Base-by-base conservation (phyloP, 2,329 filamentous ascomycete species). In the Clarireedia paspali region DNA sequence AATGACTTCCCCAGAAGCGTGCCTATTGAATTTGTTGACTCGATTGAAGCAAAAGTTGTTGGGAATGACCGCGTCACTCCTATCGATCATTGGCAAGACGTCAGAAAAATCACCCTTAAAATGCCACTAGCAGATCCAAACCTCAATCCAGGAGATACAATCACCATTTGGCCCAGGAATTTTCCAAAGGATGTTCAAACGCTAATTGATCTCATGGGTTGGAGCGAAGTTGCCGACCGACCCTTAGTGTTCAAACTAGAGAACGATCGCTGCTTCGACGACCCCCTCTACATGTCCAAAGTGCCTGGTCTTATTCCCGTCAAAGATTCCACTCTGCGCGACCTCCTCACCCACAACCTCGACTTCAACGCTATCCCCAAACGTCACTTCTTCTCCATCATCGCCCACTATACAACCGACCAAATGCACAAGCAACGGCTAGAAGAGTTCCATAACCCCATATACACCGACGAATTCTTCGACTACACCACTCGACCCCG, bases 401-500 rank as follows among this genome's bases (percentile, higher is more conserved):
- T 96, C 55, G 82, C 87, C 0, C 83, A 90, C 68, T 91, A 91
- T 66, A 88, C 90, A 2, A 72, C 75, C 0, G 81, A 95, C 64
- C 69, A 75, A 2, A 83, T 84, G 64, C 92, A 99, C 66, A 84
- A 83, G 63, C 87, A 94, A 59, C 83, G 92, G 2, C 80, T 99
- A 0, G 71, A 87, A 7, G 94, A 99, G 67, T 94, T 99, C 64
- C 85, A 84, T 1, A 81, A 87, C 64, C 83, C 89, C 0, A 80
- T 87, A 47, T 89, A 86, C 64, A 82, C 92, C 5, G 91, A 97
- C 64, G 94, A 99, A 64, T 85, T 96, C 55, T 97, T 89, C 73
- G 92, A 99, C 72, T 99, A 99, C 68, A 94, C 94, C 1, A 91
- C 91, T 0, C 84, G 94, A 7, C 89, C 92, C 0, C 85, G 91